These are phyloP conservation scores for Podospora pseudocomata DNA, from an alignment of 495 filamentous ascomycete species.

Conservation along the genomic window DNA sequence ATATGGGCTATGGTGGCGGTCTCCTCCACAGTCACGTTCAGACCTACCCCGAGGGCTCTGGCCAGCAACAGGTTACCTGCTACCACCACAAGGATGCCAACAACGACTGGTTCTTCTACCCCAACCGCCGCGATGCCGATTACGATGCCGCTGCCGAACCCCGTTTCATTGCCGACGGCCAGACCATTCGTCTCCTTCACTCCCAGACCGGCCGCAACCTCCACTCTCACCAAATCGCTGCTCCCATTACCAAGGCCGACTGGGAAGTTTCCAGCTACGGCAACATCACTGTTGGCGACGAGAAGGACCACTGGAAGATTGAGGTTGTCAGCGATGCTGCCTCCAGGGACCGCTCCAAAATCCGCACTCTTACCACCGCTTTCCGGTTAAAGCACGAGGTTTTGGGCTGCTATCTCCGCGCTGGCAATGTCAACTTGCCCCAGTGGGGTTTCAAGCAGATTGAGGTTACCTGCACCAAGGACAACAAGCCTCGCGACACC, in stretches of 20 bases:
- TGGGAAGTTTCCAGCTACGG: slow-evolving; percentile 93
- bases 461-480: slow-evolving; percentile 91
- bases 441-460: slow-evolving; percentile 99
- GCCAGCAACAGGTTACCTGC: slow-evolving; percentile 95
- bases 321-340: slow-evolving; percentile 89
- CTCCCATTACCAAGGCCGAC: slow-evolving; percentile 84
- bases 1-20: slow-evolving; percentile 98
- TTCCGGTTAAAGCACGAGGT: slow-evolving; percentile 83
- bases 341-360: slow-evolving; percentile 75
- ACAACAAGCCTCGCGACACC: slow-evolving; percentile 85
- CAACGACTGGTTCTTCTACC: slow-evolving; percentile 99
- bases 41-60: slow-evolving; percentile 88
- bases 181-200: slow-evolving; percentile 84
- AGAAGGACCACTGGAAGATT: slow-evolving; percentile 95
- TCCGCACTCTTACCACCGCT: slow-evolving; percentile 89
- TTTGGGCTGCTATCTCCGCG: slow-evolving; percentile 89
- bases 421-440: slow-evolving; percentile 92
- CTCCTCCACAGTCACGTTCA: slow-evolving; percentile 97
- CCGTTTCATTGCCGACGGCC: slow-evolving; percentile 72
- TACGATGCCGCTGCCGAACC: slow-evolving; percentile 64
- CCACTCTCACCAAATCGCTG: slow-evolving; percentile 85
- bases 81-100: slow-evolving; percentile 99
- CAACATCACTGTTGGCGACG: slow-evolving; percentile 93
- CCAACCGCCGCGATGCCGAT: slow-evolving; percentile 71
- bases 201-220: slow-evolving; percentile 94